Conservation (phyloP, 192 early-diverging fungal species). For the Spinellus fusiger region DNA sequence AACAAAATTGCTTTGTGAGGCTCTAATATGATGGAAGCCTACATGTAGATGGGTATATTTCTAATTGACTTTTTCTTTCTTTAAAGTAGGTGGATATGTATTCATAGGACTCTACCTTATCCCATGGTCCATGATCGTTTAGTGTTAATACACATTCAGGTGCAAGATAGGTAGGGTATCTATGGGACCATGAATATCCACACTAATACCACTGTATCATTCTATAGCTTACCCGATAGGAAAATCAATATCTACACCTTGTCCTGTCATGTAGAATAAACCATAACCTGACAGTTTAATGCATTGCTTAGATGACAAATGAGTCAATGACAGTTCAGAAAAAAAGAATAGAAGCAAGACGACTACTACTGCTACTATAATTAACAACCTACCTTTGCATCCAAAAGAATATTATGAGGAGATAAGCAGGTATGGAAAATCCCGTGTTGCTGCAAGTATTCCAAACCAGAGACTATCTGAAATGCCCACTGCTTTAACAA, state of each 20-base stretch:
- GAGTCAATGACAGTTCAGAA: too few relatives aligned
- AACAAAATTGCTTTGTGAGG: too few relatives aligned
- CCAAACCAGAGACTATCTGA: constrained; percentile 46
- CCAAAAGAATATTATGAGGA: constrained; percentile 43
- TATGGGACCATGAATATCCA: not conserved
- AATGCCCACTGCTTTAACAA: constrained; percentile 37
- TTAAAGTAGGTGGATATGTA: too few relatives aligned
- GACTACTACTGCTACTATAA: too few relatives aligned
- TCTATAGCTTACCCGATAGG: constrained; percentile 42
- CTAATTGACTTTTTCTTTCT: too few relatives aligned
- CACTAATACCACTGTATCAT: not conserved
- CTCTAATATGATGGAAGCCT: too few relatives aligned
- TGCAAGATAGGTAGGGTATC: constrained; percentile 39
- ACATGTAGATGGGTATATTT: too few relatives aligned
- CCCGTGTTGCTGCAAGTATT: constrained; percentile 40
- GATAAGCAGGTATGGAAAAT: constrained; percentile 42
- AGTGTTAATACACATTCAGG: constrained; percentile 30
- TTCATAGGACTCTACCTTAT: too few relatives aligned
- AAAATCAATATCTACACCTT: constrained; percentile 51
- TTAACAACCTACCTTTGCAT: constrained; percentile 34
- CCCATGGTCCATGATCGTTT: too few relatives aligned
- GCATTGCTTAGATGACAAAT: too few relatives aligned
- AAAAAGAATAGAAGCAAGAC: too few relatives aligned
- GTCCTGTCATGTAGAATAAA: constrained; percentile 51
- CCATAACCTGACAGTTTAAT: constrained; percentile 53